phyloP scores from a whole-genome alignment of 2,329 filamentous ascomycete species.

The Paraphoma chrysanthemicola region DNA sequence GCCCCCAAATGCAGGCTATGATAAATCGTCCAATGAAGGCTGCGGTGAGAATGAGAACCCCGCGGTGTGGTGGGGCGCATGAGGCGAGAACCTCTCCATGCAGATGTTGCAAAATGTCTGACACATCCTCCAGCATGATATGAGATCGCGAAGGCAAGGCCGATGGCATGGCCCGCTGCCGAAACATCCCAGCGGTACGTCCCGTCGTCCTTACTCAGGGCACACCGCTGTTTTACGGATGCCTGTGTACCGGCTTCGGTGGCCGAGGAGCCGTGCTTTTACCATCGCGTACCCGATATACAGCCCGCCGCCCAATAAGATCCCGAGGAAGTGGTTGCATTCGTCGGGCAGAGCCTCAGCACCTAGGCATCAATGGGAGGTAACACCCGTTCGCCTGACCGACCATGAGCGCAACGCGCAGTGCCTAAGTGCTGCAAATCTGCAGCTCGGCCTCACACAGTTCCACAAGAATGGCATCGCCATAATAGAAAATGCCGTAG shows the following conservation, averaged over 20 bases:
- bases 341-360: neutral
- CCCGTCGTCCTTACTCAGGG: neutral
- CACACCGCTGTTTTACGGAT: neutral
- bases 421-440: neutral
- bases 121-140: neutral
- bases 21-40: neutral
- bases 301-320: neutral
- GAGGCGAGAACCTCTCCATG: neutral
- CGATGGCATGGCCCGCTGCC: neutral
- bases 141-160: neutral
- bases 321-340: neutral
- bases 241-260: neutral
- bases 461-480: constrained; percentile 26
- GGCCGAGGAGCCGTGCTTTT: neutral
- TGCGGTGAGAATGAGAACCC: neutral
- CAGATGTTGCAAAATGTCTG: neutral
- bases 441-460: constrained; percentile 1
- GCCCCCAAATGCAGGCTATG: neutral
- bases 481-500: constrained; percentile 24
- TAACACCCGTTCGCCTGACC: neutral
- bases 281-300: neutral
- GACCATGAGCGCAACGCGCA: neutral
- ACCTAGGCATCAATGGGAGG: neutral
- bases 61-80: neutral
- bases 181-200: neutral